A percentile compares a stretch with the other conserved stretches of the same genome.
Conservation (phyloP, 1,284 basidiomycete species). For the Ceratobasidium papillatum region DNA sequence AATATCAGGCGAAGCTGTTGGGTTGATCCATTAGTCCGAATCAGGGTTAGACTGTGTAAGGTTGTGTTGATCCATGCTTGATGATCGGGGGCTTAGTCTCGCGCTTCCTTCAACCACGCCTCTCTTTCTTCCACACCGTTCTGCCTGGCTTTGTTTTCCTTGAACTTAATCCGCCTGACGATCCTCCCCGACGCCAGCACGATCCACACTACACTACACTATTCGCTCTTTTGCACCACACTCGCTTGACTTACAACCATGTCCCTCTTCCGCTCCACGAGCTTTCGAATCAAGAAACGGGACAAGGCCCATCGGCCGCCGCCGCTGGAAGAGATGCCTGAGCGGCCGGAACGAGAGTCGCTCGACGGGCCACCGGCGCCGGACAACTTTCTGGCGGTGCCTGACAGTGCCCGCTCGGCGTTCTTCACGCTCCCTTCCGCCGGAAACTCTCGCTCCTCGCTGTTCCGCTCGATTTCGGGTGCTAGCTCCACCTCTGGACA, state of each 20-base stretch:
- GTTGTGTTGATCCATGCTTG: background rate
- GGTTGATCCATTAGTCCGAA: conserved; percentile 7
- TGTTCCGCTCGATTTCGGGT: conserved; percentile 16
- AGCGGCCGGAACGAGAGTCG: conserved; percentile 2
- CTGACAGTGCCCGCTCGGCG: conserved; percentile 25
- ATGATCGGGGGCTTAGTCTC: background rate
- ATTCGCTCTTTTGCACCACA: conserved; percentile 13
- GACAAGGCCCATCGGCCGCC: conserved; percentile 25
- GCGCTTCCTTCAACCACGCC: background rate
- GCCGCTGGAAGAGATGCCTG: conserved; percentile 30
- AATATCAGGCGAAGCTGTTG: background rate
- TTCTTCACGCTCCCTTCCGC: conserved; percentile 28
- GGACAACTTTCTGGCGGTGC: background rate
- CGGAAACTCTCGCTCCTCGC: conserved; percentile 20
- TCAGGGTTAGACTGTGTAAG: background rate
- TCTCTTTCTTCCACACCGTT: background rate
- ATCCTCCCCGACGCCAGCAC: background rate
- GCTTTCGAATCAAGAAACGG: conserved; percentile 29
- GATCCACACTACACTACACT: conserved; percentile 3
- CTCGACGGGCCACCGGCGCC: background rate
- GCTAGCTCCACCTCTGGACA: conserved; percentile 1
- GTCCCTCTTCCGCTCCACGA: conserved; percentile 28
- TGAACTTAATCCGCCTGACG: background rate
- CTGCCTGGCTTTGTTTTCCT: background rate
- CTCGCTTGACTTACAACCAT: conserved; percentile 19